These are phyloP conservation scores for Theobroma grandiflorum DNA, from an alignment of 441 rosid genomes.

Conservation along the genomic window DNA sequence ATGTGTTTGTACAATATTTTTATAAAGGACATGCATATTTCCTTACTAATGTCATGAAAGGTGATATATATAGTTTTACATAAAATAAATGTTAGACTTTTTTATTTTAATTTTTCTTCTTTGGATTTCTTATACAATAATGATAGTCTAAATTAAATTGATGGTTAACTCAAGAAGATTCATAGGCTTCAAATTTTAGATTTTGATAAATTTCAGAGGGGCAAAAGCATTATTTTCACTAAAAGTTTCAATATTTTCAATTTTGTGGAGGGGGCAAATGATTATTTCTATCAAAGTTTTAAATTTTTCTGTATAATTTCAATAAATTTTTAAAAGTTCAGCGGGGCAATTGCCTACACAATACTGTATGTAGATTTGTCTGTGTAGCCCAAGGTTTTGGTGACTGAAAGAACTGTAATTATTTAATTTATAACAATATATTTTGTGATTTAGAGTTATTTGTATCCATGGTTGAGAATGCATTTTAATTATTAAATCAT, in stretches of 20 bases:
- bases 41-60: too few relatives aligned
- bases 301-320: neutral
- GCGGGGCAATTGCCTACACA: neutral
- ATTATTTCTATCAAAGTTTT: neutral
- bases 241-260: too few relatives aligned
- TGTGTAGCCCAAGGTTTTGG: neutral
- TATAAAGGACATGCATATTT: too few relatives aligned
- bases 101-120: too few relatives aligned
- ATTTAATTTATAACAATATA: neutral
- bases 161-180: neutral
- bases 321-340: neutral
- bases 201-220: neutral
- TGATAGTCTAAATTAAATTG: too few relatives aligned
- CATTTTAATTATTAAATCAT: neutral
- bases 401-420: neutral
- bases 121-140: too few relatives aligned
- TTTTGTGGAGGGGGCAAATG: neutral
- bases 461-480: neutral
- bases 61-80: too few relatives aligned
- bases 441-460: neutral
- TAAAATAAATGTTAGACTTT: too few relatives aligned
- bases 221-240: neutral
- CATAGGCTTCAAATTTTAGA: neutral
- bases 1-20: too few relatives aligned
- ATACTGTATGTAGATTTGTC: neutral